Conservation (phyloP, 192 early-diverging fungal genomes). For the Chytriomyces confervae region DNA sequence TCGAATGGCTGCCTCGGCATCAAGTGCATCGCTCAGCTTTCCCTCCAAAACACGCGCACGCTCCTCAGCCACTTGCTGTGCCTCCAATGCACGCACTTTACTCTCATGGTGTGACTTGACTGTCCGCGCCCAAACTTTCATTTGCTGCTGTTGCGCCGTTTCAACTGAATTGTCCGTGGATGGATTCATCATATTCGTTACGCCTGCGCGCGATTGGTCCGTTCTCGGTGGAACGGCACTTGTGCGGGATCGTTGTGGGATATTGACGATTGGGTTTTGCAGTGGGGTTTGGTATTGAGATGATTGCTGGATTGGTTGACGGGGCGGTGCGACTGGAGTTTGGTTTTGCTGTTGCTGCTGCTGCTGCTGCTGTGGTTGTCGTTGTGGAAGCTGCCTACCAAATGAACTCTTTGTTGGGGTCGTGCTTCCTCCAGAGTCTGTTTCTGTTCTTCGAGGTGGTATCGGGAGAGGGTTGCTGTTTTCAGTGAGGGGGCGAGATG, state of each 20-base stretch:
- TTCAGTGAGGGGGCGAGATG: background rate
- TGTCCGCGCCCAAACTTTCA: conserved; percentile 20
- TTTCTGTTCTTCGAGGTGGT: no score
- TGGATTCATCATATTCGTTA: background rate
- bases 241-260: background rate
- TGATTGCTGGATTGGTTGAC: background rate
- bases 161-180: background rate
- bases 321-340: background rate
- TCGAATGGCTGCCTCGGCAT: background rate
- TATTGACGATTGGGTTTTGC: background rate
- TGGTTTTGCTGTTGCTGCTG: background rate
- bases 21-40: background rate
- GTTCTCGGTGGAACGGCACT: background rate
- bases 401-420: background rate
- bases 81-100: conserved; percentile 4
- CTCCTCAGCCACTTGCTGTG: conserved; percentile 6
- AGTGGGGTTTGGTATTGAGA: background rate
- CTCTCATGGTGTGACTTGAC: conserved; percentile 15
- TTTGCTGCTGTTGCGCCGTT: background rate
- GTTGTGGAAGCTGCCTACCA: background rate
- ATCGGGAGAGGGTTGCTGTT: no score
- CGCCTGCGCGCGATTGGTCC: background rate
- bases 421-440: background rate
- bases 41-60: background rate
- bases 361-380: background rate